Evolutionary conservation across 345 rosid genomes (phyloP).

Genomic region (Leavenworthia alabamica): DNA sequence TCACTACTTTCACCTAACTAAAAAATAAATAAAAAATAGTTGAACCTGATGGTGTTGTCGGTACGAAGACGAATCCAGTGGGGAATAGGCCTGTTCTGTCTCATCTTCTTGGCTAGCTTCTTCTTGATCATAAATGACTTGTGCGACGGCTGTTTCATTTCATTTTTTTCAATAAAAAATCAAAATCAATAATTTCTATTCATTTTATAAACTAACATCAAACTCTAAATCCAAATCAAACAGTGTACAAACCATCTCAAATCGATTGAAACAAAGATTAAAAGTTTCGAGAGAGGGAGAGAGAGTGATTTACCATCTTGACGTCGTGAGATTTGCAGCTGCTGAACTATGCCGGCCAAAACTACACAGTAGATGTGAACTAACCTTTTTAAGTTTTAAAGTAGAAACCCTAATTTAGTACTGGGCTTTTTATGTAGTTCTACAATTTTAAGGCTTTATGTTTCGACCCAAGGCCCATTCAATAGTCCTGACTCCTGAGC

Average conservation of each 20-base stretch:
- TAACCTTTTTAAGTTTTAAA: neutral
- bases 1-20: neutral
- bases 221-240: neutral
- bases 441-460: neutral
- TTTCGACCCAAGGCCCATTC: slow-evolving; percentile 18
- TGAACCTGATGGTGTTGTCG: slow-evolving; percentile 60
- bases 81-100: slow-evolving; percentile 74
- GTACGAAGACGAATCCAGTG: slow-evolving; percentile 67
- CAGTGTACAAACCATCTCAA: neutral
- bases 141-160: slow-evolving; percentile 73
- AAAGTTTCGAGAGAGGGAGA: neutral
- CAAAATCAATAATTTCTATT: neutral
- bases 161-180: neutral
- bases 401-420: slow-evolving; percentile 7
- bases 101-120: slow-evolving; percentile 69
- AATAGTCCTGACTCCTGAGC: too few relatives aligned
- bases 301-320: slow-evolving; percentile 29
- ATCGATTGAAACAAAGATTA: neutral
- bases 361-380: neutral
- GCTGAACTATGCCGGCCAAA: slow-evolving; percentile 6
- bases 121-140: slow-evolving; percentile 73
- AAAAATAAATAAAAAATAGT: neutral
- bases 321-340: slow-evolving; percentile 23
- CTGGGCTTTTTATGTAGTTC: neutral
- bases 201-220: neutral